A percentile compares a stretch with the other conserved stretches of the same genome.
These are phyloP conservation scores for Serendipita indica DNA, from an alignment of 768 basidiomycete species.

Conservation along the genomic window DNA sequence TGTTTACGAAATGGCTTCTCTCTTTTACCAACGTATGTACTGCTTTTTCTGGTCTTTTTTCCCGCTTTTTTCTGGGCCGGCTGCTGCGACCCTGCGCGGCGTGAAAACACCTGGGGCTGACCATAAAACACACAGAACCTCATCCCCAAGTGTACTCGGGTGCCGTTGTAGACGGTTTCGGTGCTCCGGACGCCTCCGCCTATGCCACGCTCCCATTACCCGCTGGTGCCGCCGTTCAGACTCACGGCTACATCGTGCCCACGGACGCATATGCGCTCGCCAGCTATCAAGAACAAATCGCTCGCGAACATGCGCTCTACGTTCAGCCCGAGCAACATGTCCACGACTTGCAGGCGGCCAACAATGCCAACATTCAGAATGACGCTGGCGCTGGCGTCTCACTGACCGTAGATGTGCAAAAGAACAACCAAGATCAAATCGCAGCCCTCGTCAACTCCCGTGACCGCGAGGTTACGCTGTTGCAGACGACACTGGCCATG, in stretches of 20 bases:
- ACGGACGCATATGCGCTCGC: background rate
- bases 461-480: conserved; percentile 2
- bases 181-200: background rate
- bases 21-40: conserved; percentile 56
- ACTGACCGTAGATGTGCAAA: background rate
- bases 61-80: background rate
- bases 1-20: conserved; percentile 22
- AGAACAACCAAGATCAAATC: conserved; percentile 9
- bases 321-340: background rate
- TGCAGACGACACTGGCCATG: conserved; percentile 8
- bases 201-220: conserved; percentile 1
- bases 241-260: background rate
- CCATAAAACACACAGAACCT: background rate
- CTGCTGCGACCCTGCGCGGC: background rate
- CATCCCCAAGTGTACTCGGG: background rate
- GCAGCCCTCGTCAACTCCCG: conserved; percentile 2
- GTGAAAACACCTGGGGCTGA: conserved; percentile 6
- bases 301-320: background rate
- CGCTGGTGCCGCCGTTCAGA: background rate
- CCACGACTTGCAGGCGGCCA: background rate
- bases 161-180: background rate
- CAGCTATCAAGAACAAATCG: conserved; percentile 2
- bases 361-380: background rate
- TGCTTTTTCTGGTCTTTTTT: background rate
- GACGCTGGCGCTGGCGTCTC: background rate